phyloP scores from a whole-genome alignment of 441 rosid genomes.

The Populus hybrid region DNA sequence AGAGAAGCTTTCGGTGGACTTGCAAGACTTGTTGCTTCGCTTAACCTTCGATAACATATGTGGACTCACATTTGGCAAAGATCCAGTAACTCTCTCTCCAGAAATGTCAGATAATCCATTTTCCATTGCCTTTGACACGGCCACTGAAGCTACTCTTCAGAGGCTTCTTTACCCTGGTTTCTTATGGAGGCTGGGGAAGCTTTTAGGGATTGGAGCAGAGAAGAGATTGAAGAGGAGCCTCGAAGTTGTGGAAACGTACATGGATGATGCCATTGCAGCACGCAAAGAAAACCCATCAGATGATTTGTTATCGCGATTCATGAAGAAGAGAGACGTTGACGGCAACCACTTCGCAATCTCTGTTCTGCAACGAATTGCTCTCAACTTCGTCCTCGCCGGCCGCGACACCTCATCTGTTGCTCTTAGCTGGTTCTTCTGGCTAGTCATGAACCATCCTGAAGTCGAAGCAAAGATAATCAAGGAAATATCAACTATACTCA shows the following conservation, averaged over 20 bases:
- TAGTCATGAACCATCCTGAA: conserved; percentile 64
- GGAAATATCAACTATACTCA: conserved; percentile 56
- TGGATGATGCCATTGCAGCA: conserved; percentile 71
- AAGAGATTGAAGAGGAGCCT: conserved; percentile 53
- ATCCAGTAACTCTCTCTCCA: conserved; percentile 76
- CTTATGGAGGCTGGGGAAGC: conserved; percentile 68
- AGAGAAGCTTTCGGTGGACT: conserved; percentile 50
- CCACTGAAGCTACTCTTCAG: conserved; percentile 83
- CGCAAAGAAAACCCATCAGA: conserved; percentile 75
- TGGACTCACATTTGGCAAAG: conserved; percentile 90
- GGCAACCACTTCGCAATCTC: conserved; percentile 58
- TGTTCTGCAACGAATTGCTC: conserved; percentile 85
- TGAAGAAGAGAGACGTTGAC: conserved; percentile 66
- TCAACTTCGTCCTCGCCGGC: conserved; percentile 90
- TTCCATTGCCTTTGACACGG: conserved; percentile 70
- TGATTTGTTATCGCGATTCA: conserved; percentile 72
- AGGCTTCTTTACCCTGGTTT: conserved; percentile 79
- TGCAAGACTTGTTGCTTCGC: conserved; percentile 82
- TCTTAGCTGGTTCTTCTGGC: conserved; percentile 96
- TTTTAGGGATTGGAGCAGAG: conserved; percentile 62
- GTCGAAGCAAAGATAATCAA: conserved; percentile 61
- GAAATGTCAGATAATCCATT: conserved; percentile 77
- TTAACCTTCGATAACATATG: conserved; percentile 91
- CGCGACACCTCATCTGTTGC: conserved; percentile 95
- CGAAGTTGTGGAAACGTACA: conserved; percentile 60